Percentiles rank a stretch among this genome's conserved stretches.
These are phyloP conservation scores for Solanum hybrid DNA, from an alignment of 305 asterid genomes.

Conservation along the genomic window DNA sequence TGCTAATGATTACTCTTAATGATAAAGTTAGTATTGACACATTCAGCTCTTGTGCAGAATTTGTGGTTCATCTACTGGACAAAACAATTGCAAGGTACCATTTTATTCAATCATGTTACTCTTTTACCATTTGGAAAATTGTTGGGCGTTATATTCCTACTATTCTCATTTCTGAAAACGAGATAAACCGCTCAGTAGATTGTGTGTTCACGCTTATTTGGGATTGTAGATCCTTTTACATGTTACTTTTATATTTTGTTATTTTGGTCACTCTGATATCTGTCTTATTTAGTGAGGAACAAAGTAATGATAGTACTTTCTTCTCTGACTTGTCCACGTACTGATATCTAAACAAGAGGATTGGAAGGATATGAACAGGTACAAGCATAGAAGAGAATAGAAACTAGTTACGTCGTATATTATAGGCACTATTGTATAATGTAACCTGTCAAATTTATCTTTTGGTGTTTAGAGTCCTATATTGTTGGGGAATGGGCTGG, in stretches of 20 bases:
- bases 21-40: not conserved
- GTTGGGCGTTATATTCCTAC: not conserved
- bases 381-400: not conserved
- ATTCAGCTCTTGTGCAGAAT: slow-evolving; percentile 43
- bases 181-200: not conserved
- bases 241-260: not conserved
- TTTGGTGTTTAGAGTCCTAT: not conserved
- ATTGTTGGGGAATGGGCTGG: not conserved
- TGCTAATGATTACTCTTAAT: not conserved
- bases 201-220: not conserved
- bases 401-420: not conserved
- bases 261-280: not conserved
- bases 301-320: not conserved
- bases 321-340: not conserved
- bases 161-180: not conserved
- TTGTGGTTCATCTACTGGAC: slow-evolving; percentile 66
- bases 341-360: not conserved
- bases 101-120: not conserved
- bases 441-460: not conserved
- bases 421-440: not conserved
- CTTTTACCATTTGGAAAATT: not conserved
- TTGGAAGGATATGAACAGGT: not conserved
- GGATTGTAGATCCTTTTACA: not conserved
- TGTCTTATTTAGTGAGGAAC: not conserved
- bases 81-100: slow-evolving; percentile 73